Evolutionary conservation across 2,329 filamentous ascomycete species (phyloP).

Genomic region (Fusarium falciforme): DNA sequence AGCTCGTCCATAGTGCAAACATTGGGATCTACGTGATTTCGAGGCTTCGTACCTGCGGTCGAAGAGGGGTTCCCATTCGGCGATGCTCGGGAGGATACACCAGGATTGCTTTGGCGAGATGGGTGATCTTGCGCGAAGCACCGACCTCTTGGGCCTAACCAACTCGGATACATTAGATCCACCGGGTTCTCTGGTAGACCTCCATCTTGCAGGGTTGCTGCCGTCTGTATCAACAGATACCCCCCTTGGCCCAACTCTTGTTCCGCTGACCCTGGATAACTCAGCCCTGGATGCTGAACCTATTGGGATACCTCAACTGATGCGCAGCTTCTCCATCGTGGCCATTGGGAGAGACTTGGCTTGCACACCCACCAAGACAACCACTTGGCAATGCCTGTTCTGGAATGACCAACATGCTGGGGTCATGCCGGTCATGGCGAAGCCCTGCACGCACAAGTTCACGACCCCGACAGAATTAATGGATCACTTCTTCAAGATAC

Average conservation of each 20-base stretch:
- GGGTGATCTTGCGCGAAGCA: not conserved
- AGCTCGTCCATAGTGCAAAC: conserved; percentile 3
- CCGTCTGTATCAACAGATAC: not conserved
- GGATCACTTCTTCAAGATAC: conserved; percentile 1
- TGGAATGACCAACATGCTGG: not conserved
- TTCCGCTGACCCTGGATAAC: not conserved
- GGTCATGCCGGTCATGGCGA: not conserved
- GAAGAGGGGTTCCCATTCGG: not conserved
- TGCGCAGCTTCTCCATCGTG: not conserved
- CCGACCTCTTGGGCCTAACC: not conserved
- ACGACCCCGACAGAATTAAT: not conserved
- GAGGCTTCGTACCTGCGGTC: conserved; percentile 7
- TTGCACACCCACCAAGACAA: not conserved
- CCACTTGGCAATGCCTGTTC: conserved; percentile 13
- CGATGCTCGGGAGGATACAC: not conserved
- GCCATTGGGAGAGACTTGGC: conserved; percentile 11
- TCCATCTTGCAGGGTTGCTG: not conserved
- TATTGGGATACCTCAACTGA: not conserved
- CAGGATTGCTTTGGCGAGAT: not conserved
- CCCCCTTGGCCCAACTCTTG: not conserved
- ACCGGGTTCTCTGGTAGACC: not conserved
- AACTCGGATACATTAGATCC: not conserved
- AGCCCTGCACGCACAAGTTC: not conserved
- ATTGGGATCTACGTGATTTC: conserved; percentile 23
- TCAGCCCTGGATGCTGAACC: not conserved